These are phyloP conservation scores for Penicillium silybi DNA, from an alignment of 495 filamentous ascomycete species.

Conservation along the genomic window DNA sequence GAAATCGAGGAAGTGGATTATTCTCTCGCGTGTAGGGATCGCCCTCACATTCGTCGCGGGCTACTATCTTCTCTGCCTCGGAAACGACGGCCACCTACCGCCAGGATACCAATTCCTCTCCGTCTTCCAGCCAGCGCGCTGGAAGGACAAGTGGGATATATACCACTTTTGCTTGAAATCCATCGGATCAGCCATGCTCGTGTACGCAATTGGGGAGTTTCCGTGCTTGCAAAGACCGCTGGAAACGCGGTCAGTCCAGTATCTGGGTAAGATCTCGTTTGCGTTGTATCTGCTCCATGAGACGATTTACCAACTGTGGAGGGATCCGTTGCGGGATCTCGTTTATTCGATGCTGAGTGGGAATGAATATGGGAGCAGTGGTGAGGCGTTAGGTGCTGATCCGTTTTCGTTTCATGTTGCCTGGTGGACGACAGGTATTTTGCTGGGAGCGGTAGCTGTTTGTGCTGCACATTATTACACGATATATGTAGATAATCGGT, in stretches of 20 bases:
- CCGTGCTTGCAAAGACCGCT: conserved; percentile 17
- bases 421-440: conserved; percentile 32
- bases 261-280: conserved; percentile 31
- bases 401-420: conserved; percentile 33
- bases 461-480: conserved; percentile 45
- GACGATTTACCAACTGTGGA: conserved; percentile 4
- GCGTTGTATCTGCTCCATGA: conserved; percentile 24
- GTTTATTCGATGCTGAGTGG: conserved; percentile 19
- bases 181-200: conserved; percentile 18
- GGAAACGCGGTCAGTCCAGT: conserved; percentile 17
- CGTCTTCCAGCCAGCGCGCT: conserved; percentile 14
- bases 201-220: conserved; percentile 20
- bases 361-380: conserved; percentile 21
- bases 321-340: conserved; percentile 46
- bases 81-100: conserved; percentile 19
- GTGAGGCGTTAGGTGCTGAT: conserved; percentile 31
- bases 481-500: conserved; percentile 37
- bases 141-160: conserved; percentile 20
- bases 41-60: conserved; percentile 14
- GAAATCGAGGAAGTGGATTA: background rate
- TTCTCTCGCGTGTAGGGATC: conserved; percentile 1
- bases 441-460: conserved; percentile 36
- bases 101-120: conserved; percentile 21
- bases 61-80: conserved; percentile 24
- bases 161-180: conserved; percentile 21